Conservation (phyloP, 164 flowering plant species). For the Tetracentron sinense region DNA sequence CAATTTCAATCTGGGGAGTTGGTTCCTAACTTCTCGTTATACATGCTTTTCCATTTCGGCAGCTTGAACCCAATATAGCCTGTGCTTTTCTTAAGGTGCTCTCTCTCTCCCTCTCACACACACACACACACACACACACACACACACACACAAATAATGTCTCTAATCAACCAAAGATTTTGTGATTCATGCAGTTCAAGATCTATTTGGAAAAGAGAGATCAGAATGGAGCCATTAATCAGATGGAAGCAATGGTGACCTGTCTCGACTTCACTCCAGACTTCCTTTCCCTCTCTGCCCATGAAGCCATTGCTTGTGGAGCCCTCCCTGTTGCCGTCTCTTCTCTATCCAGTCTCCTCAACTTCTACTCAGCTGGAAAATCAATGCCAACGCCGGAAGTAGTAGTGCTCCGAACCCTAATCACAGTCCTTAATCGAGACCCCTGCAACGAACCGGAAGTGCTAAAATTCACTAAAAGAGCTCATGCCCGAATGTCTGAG, state of each 20-base stretch:
- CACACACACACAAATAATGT: neutral
- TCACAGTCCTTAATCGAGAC: slow-evolving; percentile 55
- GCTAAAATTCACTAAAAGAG: slow-evolving; percentile 50
- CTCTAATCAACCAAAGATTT: too few species aligned
- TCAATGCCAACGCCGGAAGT: slow-evolving; percentile 67
- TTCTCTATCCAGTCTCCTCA: slow-evolving; percentile 57
- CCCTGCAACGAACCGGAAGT: slow-evolving; percentile 46
- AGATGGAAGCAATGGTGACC: slow-evolving; percentile 66
- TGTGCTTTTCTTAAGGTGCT: slow-evolving; percentile 84
- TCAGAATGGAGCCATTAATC: slow-evolving; percentile 45
- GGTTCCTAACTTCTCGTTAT: neutral
- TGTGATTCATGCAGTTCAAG: slow-evolving; percentile 58
- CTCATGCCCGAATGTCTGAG: slow-evolving; percentile 45
- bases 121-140: neutral
- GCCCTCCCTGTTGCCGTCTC: slow-evolving; percentile 80
- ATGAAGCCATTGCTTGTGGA: slow-evolving; percentile 83
- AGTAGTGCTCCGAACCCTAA: slow-evolving; percentile 59
- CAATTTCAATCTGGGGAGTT: neutral
- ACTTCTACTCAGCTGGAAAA: slow-evolving; percentile 54
- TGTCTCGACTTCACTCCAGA: slow-evolving; percentile 86
- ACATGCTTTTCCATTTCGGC: slow-evolving; percentile 23
- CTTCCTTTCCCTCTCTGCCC: slow-evolving; percentile 82
- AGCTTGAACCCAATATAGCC: slow-evolving; percentile 83
- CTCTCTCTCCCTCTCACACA: slow-evolving; percentile 15
- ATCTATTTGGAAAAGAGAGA: slow-evolving; percentile 74